Base-by-base conservation (phyloP, 2,329 filamentous ascomycete species). In the Fusarium anguioides region DNA sequence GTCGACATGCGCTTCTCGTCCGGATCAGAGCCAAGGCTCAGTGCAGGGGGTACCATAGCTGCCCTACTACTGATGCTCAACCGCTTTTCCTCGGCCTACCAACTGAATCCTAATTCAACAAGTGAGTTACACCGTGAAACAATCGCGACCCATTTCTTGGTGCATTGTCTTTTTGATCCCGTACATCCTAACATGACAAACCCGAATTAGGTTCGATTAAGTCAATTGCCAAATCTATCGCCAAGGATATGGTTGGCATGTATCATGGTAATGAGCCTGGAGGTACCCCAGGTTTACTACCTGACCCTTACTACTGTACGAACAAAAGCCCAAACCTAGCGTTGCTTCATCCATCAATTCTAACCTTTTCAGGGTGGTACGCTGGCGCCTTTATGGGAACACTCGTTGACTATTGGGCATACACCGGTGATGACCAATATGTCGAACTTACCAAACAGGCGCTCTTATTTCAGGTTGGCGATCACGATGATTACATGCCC, bases 371-470 rank as follows among this genome's bases (percentile, higher is more conserved):
- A 87, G 84, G 85, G 85, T 94, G 89, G 92, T 90, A 91, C 78
- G 90, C 84, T 12, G 91, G 91, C 50, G 91, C 91, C 56, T 88
- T 94, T 82, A 83, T 89, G 78, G 87, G 86, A 21, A 83, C 90
- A 4, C 81, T 96, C 64, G 83, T 96, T 51, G 91, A 96, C 72
- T 96, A 96, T 76, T 96, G 92, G 91, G 91, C 89, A 75, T 92
- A 93, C 75, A 95, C 92, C 0, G 89, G 89, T 20, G 91, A 95
- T 74, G 80, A 83, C 6, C 83, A 84, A 31, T 96, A 91, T 80
- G 94, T 94, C 75, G 80, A 88, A 17, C 80, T 92, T 39, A 86
- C 87, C 17, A 84, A 83, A 33, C 83, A 91, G 66, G 93, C 86
- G 14, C 83, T 97, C 70, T 83, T 94, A 44, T 89, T 86, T 75